Percentiles rank a stretch among this genome's conserved stretches.
Evolutionary conservation across 2,329 filamentous ascomycete genomes (phyloP).

Genomic region (Coniochaeta prunicola): DNA sequence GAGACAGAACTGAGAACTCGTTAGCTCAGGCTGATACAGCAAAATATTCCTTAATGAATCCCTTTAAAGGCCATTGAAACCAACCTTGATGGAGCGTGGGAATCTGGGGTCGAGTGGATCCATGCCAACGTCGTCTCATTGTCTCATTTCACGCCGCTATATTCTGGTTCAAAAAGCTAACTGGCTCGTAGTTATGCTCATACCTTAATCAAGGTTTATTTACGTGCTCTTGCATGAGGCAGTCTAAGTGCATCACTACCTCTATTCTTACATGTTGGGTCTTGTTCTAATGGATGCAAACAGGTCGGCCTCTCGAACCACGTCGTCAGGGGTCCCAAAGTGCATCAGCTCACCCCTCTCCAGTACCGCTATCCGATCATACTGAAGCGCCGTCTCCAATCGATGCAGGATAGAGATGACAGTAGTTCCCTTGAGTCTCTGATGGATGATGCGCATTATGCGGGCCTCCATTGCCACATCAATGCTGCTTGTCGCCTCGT

Average conservation of each 20-base stretch:
- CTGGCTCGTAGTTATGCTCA: no score
- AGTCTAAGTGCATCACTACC: no score
- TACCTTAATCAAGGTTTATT: no score
- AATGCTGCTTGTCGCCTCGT: constrained; percentile 26
- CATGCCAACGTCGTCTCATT: no score
- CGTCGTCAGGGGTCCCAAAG: neutral
- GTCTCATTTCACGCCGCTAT: no score
- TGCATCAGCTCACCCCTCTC: neutral
- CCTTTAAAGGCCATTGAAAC: neutral
- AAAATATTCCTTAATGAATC: neutral
- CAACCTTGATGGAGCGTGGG: neutral
- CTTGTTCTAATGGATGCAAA: neutral
- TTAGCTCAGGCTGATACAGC: neutral
- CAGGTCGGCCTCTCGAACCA: neutral
- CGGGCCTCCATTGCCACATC: constrained; percentile 2
- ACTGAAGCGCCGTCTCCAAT: neutral
- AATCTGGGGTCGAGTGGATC: no score
- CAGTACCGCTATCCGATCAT: neutral
- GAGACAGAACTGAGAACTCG: neutral
- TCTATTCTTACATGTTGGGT: neutral
- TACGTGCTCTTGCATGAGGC: no score
- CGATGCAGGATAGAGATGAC: neutral
- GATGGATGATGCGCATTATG: neutral
- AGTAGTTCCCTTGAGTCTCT: neutral
- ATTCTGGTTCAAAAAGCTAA: no score